These are phyloP conservation scores for Setomelanomma holmii DNA, from an alignment of 2,329 filamentous ascomycete species.

Conservation along the genomic window DNA sequence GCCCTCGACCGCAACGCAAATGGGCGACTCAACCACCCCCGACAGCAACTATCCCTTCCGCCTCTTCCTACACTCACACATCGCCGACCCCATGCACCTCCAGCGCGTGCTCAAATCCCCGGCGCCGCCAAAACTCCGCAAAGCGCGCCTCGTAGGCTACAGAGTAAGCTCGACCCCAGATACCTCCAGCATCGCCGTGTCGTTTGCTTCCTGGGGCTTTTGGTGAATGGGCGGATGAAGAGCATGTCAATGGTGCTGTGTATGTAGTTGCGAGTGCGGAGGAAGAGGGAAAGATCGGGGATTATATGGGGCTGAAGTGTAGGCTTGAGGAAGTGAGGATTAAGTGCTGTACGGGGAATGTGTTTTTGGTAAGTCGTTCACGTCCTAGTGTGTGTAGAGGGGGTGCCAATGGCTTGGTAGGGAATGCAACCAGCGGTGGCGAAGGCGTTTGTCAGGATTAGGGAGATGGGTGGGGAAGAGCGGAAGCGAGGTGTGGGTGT, in stretches of 20 bases:
- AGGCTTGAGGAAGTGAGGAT: neutral
- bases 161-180: neutral
- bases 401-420: too few relatives aligned
- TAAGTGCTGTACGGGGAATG: neutral
- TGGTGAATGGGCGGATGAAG: neutral
- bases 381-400: too few relatives aligned
- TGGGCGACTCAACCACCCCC: too few relatives aligned
- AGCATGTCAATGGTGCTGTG: neutral
- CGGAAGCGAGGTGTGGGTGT: too few relatives aligned
- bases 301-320: neutral
- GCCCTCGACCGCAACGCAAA: too few relatives aligned
- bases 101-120: neutral
- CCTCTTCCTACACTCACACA: neutral
- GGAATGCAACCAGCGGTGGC: too few relatives aligned
- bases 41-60: neutral
- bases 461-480: too few relatives aligned
- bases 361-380: too few relatives aligned
- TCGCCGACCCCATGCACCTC: neutral
- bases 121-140: neutral
- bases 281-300: neutral
- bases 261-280: neutral
- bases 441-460: too few relatives aligned
- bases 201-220: neutral
- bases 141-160: neutral
- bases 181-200: neutral